Conservation (phyloP, 208 protist species). For the Crithidia brevicula region DNA sequence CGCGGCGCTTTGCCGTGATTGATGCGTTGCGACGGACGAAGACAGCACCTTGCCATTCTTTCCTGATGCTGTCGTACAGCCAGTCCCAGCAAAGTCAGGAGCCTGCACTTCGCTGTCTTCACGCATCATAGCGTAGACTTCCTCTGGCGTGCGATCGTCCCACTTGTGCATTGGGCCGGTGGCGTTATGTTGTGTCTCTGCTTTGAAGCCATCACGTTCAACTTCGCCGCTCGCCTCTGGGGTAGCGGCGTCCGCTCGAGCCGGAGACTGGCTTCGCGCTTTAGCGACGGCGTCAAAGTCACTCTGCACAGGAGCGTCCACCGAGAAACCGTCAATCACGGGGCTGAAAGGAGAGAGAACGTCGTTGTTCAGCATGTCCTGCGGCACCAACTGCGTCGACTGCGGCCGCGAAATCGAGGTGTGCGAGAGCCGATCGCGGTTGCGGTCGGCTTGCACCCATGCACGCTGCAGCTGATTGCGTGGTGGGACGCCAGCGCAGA, state of each 20-base stretch:
- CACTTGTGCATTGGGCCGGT: slow-evolving; percentile 6
- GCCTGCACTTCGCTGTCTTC: slow-evolving; percentile 16
- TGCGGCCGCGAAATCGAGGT: slow-evolving; percentile 22
- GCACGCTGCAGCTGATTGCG: slow-evolving; percentile 57
- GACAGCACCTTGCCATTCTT: background rate
- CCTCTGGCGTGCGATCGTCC: slow-evolving; percentile 23
- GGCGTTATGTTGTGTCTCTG: background rate
- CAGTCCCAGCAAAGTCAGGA: background rate
- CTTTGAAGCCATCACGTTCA: too few species aligned
- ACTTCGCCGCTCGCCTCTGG: too few species aligned
- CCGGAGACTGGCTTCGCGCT: slow-evolving; percentile 2
- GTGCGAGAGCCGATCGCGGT: slow-evolving; percentile 34
- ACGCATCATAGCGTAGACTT: slow-evolving; percentile 21
- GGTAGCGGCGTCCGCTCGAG: background rate
- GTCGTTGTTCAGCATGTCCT: slow-evolving; percentile 15
- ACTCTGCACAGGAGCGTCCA: slow-evolving; percentile 4
- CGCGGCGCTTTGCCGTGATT: background rate
- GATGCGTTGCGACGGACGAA: background rate
- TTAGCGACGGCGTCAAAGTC: background rate
- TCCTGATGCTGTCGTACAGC: background rate
- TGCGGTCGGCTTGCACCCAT: slow-evolving; percentile 61
- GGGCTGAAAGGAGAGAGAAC: slow-evolving; percentile 18
- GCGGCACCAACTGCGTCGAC: slow-evolving; percentile 30
- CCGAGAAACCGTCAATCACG: slow-evolving; percentile 13
- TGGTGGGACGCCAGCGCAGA: slow-evolving; percentile 49